Conservation (phyloP, 306 rosid species). For the Vigna unguiculata region DNA sequence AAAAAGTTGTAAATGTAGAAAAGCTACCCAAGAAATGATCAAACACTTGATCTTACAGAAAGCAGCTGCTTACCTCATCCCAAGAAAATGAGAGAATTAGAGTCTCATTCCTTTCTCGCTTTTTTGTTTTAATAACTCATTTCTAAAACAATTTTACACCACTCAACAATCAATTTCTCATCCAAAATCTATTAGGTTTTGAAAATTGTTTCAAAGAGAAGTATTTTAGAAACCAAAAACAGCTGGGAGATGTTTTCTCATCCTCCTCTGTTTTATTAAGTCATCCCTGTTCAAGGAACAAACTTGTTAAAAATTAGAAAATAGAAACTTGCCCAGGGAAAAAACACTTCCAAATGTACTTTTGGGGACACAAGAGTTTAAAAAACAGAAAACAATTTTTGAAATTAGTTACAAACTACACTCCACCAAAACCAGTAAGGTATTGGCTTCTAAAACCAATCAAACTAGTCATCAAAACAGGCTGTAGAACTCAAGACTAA, state of each 20-base stretch:
- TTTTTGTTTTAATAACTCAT: not conserved
- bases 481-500: not conserved
- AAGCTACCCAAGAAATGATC: conserved; percentile 2
- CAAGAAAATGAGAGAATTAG: not conserved
- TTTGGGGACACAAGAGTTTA: too few species aligned
- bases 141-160: not conserved
- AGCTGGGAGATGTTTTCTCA: not conserved
- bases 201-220: not conserved
- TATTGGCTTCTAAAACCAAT: not conserved
- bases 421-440: too few species aligned
- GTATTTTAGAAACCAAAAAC: not conserved
- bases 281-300: not conserved
- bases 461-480: not conserved
- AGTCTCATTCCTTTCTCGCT: not conserved
- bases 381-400: too few species aligned
- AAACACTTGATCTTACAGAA: conserved; percentile 4
- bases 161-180: not conserved
- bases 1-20: not conserved
- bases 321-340: too few species aligned
- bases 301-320: too few species aligned
- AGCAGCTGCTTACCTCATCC: not conserved
- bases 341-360: too few species aligned
- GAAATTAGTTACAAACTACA: too few species aligned
- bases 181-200: not conserved
- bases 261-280: not conserved